Percentiles rank a stretch among this genome's conserved stretches.
These are phyloP conservation scores for Microthlaspi erraticum DNA, from an alignment of 345 rosid species.

Conservation along the genomic window DNA sequence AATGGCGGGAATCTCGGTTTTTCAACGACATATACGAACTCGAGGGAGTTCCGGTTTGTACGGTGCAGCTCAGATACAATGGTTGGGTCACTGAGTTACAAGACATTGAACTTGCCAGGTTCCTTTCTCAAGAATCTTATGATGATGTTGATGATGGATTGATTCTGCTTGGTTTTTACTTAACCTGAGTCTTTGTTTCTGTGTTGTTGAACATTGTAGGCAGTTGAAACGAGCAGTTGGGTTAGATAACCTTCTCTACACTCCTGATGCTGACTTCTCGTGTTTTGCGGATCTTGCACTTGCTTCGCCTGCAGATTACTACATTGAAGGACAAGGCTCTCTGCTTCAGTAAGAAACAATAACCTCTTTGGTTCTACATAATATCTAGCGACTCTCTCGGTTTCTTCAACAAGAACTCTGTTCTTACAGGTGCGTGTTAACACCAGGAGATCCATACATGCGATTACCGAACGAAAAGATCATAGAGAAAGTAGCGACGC, in stretches of 20 bases:
- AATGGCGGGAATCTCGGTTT: slow-evolving; percentile 80
- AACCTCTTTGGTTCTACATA: background rate
- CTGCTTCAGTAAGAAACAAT: slow-evolving; percentile 82
- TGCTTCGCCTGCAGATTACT: slow-evolving; percentile 90
- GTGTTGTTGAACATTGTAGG: slow-evolving; percentile 67
- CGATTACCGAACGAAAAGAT: slow-evolving; percentile 81
- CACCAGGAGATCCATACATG: slow-evolving; percentile 98
- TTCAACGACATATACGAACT: slow-evolving; percentile 83
- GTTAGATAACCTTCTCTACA: slow-evolving; percentile 91
- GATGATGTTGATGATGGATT: slow-evolving; percentile 17
- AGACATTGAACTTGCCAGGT: slow-evolving; percentile 88
- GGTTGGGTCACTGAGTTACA: slow-evolving; percentile 97
- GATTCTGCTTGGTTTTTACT: background rate
- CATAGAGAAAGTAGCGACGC: slow-evolving; percentile 80
- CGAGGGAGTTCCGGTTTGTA: slow-evolving; percentile 91
- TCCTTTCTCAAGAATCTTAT: background rate
- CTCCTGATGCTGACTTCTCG: slow-evolving; percentile 98
- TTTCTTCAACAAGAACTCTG: slow-evolving; percentile 23
- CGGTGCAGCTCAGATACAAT: slow-evolving; percentile 91
- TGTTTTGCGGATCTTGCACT: slow-evolving; percentile 97
- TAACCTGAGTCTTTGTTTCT: slow-evolving; percentile 14
- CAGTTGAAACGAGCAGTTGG: slow-evolving; percentile 80
- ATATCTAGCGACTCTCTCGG: background rate
- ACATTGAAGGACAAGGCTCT: slow-evolving; percentile 94
- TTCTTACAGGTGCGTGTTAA: slow-evolving; percentile 77